phyloP scores from a whole-genome alignment of 106 monocot species.

The Hemerocallis citrina region DNA sequence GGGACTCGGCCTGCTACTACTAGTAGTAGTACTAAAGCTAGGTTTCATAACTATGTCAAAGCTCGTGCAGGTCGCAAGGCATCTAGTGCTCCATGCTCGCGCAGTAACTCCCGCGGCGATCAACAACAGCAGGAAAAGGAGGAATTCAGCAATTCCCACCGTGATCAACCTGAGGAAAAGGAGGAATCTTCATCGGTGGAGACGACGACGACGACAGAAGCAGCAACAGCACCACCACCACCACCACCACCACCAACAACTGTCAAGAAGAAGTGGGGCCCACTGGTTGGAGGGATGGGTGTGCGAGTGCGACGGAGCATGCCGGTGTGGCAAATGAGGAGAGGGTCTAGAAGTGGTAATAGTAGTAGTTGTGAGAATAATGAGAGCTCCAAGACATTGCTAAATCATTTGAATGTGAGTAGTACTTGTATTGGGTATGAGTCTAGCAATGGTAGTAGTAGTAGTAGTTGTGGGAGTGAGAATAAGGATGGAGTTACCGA shows the following conservation, averaged over 20 bases:
- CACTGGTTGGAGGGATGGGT: conserved; percentile 14
- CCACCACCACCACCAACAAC: not conserved
- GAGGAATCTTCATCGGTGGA: too few relatives aligned
- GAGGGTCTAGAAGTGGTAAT: not conserved
- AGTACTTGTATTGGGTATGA: conserved; percentile 2
- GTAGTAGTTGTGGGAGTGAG: not conserved
- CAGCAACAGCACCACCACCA: conserved; percentile 4
- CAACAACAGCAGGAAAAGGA: conserved; percentile 5
- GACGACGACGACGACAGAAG: not conserved
- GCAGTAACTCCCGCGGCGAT: conserved; percentile 50
- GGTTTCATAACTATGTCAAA: not conserved
- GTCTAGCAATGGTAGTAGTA: not conserved
- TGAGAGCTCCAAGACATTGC: not conserved
- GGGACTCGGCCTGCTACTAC: conserved; percentile 12
- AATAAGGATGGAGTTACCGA: not conserved
- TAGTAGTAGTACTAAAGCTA: not conserved
- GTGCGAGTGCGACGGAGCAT: conserved; percentile 32
- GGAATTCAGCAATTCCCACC: not conserved
- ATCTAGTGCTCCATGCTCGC: conserved; percentile 44
- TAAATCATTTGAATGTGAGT: conserved; percentile 3
- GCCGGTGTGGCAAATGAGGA: conserved; percentile 34
- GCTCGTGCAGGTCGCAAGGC: conserved; percentile 17
- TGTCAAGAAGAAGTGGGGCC: conserved; percentile 7
- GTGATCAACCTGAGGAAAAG: not conserved
- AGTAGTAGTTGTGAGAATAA: too few relatives aligned